phyloP scores from a whole-genome alignment of 2,329 filamentous ascomycete genomes.

The Fusarium buxicola region DNA sequence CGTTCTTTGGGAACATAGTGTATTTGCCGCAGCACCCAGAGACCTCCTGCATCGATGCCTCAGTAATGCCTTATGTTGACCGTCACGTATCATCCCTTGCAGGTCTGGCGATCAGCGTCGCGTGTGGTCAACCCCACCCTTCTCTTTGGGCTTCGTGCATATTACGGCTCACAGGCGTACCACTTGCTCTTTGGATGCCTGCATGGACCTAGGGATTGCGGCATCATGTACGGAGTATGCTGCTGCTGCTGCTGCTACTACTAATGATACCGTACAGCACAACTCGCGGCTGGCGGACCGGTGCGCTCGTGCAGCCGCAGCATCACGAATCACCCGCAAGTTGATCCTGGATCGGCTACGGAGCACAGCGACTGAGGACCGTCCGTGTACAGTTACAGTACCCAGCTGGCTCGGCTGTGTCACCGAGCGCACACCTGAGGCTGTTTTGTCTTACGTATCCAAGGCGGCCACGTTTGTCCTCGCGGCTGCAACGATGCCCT shows the following conservation, averaged over 20 bases:
- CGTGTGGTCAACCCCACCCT: conserved; percentile 34
- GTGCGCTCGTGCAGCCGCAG: conserved; percentile 53
- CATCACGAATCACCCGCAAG: conserved; percentile 47
- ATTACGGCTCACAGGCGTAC: conserved; percentile 37
- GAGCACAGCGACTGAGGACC: conserved; percentile 24
- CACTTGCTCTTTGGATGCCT: conserved; percentile 34
- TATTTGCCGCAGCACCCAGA: conserved; percentile 6
- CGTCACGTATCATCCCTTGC: conserved; percentile 38
- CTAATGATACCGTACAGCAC: conserved; percentile 17
- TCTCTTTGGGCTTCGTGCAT: conserved; percentile 41
- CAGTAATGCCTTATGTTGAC: background rate
- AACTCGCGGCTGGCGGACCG: conserved; percentile 48
- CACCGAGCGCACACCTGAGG: conserved; percentile 33
- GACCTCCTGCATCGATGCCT: conserved; percentile 16
- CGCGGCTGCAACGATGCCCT: conserved; percentile 9
- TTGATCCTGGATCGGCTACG: conserved; percentile 41
- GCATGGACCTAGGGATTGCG: conserved; percentile 30
- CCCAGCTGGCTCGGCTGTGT: conserved; percentile 25
- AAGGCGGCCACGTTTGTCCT: conserved; percentile 45
- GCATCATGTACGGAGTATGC: conserved; percentile 13
- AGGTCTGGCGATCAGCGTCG: conserved; percentile 37
- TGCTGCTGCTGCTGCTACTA: background rate
- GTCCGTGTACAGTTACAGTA: conserved; percentile 8
- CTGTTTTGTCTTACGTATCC: conserved; percentile 39
- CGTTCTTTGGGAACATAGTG: background rate